These are phyloP conservation scores for Sporobolomyces pararoseus DNA, from an alignment of 768 basidiomycete species.

Conservation along the genomic window DNA sequence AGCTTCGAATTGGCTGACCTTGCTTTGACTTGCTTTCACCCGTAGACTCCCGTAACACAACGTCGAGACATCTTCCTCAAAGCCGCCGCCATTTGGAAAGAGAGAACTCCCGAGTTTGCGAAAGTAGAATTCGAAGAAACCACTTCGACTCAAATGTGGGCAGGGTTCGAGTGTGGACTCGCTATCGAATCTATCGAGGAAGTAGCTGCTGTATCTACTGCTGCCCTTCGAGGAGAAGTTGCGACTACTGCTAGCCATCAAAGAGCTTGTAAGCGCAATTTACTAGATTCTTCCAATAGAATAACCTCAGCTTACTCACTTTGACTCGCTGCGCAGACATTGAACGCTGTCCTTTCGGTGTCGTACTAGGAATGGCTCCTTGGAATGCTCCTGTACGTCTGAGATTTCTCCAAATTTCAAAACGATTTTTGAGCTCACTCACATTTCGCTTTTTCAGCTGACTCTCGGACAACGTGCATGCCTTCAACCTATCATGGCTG, in stretches of 20 bases:
- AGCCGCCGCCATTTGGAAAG: conserved; percentile 27
- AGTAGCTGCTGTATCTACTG: conserved; percentile 26
- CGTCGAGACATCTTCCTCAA: conserved; percentile 41
- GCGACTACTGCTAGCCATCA: conserved; percentile 26
- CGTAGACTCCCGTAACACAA: conserved; percentile 21
- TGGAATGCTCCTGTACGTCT: conserved; percentile 9
- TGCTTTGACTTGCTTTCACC: background rate
- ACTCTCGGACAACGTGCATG: conserved; percentile 46
- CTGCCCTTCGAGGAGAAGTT: conserved; percentile 40
- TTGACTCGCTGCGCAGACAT: too few species aligned
- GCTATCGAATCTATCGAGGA: conserved; percentile 36
- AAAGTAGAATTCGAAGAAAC: conserved; percentile 36
- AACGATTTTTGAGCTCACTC: too few species aligned
- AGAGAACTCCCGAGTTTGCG: conserved; percentile 30
- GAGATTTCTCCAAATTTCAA: too few species aligned
- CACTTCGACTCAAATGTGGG: conserved; percentile 17
- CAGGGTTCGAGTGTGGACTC: conserved; percentile 6
- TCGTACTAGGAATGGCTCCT: conserved; percentile 38
- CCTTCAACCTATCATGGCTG: conserved; percentile 51
- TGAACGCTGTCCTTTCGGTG: conserved; percentile 39
- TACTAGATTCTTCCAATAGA: background rate
- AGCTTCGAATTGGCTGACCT: background rate
- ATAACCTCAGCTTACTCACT: too few species aligned
- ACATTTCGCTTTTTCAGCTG: too few species aligned
- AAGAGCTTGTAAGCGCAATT: conserved; percentile 10